Conservation (phyloP, 768 basidiomycete genomes). For the Phlebiopsis gigantea region DNA sequence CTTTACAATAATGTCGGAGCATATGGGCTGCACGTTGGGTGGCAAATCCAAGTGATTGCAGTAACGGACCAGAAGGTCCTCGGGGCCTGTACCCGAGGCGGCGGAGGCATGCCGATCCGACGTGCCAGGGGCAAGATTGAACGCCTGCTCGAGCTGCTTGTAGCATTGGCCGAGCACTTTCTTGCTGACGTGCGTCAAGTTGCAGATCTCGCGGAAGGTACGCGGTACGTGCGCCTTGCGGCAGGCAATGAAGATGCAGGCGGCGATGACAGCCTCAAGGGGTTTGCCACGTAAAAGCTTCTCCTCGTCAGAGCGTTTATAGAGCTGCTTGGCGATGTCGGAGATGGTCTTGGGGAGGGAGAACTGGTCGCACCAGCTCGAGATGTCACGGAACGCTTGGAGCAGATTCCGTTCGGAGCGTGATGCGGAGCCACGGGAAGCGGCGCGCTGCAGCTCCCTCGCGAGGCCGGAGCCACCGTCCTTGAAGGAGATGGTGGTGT, state of each 20-base stretch:
- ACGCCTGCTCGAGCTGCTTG: conserved; percentile 82
- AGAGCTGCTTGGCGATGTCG: conserved; percentile 95
- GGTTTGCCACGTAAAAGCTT: conserved; percentile 89
- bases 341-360: conserved; percentile 89
- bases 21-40: conserved; percentile 76
- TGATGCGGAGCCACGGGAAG: conserved; percentile 71
- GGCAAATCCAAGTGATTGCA: conserved; percentile 90
- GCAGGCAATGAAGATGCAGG: conserved; percentile 97
- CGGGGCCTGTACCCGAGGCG: conserved; percentile 61
- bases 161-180: conserved; percentile 93
- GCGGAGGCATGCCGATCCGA: conserved; percentile 36
- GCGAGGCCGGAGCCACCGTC: conserved; percentile 94
- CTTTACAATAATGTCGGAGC: conserved; percentile 74
- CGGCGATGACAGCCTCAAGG: conserved; percentile 89
- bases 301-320: conserved; percentile 96
- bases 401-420: conserved; percentile 83
- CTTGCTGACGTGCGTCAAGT: conserved; percentile 90
- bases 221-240: conserved; percentile 92
- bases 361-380: conserved; percentile 93
- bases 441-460: conserved; percentile 88
- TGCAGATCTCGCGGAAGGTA: conserved; percentile 94
- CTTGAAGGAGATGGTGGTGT: conserved; percentile 92
- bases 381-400: conserved; percentile 86
- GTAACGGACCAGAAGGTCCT: conserved; percentile 87
- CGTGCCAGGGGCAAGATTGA: conserved; percentile 82